Evolutionary conservation across 2,329 filamentous ascomycete species (phyloP).

Genomic region (Alternaria angustiovoidea): DNA sequence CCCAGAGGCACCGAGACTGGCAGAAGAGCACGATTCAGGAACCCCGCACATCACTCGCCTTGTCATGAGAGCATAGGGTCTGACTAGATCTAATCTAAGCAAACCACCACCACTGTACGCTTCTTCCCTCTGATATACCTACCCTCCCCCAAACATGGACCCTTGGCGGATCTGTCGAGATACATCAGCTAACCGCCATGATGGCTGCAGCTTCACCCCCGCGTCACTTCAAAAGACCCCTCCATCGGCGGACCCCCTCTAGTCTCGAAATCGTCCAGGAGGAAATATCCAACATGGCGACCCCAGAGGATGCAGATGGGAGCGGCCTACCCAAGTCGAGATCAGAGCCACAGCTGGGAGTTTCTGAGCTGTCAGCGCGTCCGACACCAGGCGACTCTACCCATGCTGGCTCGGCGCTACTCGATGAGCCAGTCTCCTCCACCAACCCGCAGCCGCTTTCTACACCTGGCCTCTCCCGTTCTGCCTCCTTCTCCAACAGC

Average conservation of each 20-base stretch:
- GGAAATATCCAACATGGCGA: conserved; percentile 39
- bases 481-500: conserved; percentile 82
- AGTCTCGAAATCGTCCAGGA: conserved; percentile 42
- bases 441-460: conserved; percentile 53
- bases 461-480: conserved; percentile 72
- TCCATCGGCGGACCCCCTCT: conserved; percentile 43
- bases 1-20: conserved; percentile 9
- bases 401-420: conserved; percentile 36
- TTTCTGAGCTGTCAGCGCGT: conserved; percentile 33
- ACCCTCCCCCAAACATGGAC: conserved; percentile 16
- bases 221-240: conserved; percentile 28
- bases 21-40: conserved; percentile 5
- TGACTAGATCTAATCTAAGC: conserved; percentile 21
- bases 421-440: conserved; percentile 56
- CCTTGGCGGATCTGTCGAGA: not conserved
- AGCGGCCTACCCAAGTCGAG: conserved; percentile 29
- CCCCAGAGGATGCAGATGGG: conserved; percentile 26
- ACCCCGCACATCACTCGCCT: conserved; percentile 25
- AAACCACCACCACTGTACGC: conserved; percentile 30
- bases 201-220: conserved; percentile 45
- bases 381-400: conserved; percentile 38
- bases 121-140: conserved; percentile 17
- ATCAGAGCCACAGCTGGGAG: conserved; percentile 44
- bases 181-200: conserved; percentile 35
- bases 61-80: conserved; percentile 40